Evolutionary conservation across 805 yeast species (phyloP), one percentile per base, ranked within the genome.

Genomic region (Monosporozyma unispora): DNA sequence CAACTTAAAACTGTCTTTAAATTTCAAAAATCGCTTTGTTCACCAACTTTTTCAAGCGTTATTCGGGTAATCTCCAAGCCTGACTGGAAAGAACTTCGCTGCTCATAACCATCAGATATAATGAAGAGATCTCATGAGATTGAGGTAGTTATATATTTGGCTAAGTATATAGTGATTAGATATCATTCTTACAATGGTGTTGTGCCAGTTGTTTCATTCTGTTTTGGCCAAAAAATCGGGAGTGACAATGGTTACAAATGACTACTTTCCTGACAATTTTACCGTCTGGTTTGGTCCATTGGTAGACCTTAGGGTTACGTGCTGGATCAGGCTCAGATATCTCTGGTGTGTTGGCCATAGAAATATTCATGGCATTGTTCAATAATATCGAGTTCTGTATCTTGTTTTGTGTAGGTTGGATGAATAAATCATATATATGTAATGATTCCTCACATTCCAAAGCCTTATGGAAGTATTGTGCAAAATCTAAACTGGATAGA

Each of bases 401-500:
- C 18, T 27, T 46, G 22, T 35, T 35, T 19, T 35, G 39, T 18
- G 39, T 35, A 11, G 39, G 39, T 35, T 35, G 48, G 19, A 35
- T 38, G 39, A 60, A 55, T 2, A 57, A 31, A 23, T 61, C 66
- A 40, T 60, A 57, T 1, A 57, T 55, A 37, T 59, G 59, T n/a
- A 61, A 38, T 2, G 66, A 62, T 39, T 58, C 52, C 27, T 61
- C 63, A 41, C 65, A 64, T 22, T 63, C 63, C 19, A 64, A 44
- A 0, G 58, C 51, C 31, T 57, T 62, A 39, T 63, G 63, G 50
- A 65, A 65, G 46, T 59, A 61, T 19, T 61, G 62, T 5, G 68
- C 66, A 55, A 65, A 65, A 47, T 65, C 67, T 29, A 59, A 56
- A 47, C 67, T 59, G 0, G 67, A 63, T 6, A 65, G 50, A 1